A percentile compares a stretch with the other conserved stretches of the same genome.
Conservation (phyloP, 306 rosid species). For the Canavalia gladiata region DNA sequence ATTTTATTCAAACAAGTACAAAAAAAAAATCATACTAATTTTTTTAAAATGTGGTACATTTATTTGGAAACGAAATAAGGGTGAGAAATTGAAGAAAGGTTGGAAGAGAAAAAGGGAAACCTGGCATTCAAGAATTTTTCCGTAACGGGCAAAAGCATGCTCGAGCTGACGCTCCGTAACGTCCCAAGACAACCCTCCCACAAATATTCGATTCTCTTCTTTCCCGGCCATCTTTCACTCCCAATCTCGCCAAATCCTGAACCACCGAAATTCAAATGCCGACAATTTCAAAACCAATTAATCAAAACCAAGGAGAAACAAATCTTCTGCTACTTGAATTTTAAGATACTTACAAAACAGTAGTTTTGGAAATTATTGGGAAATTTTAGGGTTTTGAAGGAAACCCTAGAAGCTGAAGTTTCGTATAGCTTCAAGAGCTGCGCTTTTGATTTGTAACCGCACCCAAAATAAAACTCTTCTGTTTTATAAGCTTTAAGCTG, state of each 20-base stretch:
- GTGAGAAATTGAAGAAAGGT: neutral
- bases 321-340: neutral
- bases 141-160: slow-evolving; percentile 80
- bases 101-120: slow-evolving; percentile 50
- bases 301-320: neutral
- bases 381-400: slow-evolving; percentile 50
- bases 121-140: slow-evolving; percentile 85
- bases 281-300: neutral
- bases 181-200: slow-evolving; percentile 92
- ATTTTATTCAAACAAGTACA: neutral
- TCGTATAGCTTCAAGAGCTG: neutral
- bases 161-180: slow-evolving; percentile 93
- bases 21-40: neutral
- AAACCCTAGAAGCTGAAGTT: slow-evolving; percentile 47
- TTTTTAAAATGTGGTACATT: neutral
- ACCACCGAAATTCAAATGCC: slow-evolving; percentile 30
- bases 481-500: neutral
- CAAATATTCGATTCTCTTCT: slow-evolving; percentile 89
- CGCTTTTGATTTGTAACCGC: neutral
- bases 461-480: neutral
- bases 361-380: neutral
- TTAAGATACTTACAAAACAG: slow-evolving; percentile 32
- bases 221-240: slow-evolving; percentile 74
- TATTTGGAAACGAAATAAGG: slow-evolving; percentile 33
- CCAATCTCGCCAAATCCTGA: slow-evolving; percentile 24